These are phyloP conservation scores for Leucaena leucocephala DNA, from an alignment of 306 rosid genomes.

Conservation along the genomic window DNA sequence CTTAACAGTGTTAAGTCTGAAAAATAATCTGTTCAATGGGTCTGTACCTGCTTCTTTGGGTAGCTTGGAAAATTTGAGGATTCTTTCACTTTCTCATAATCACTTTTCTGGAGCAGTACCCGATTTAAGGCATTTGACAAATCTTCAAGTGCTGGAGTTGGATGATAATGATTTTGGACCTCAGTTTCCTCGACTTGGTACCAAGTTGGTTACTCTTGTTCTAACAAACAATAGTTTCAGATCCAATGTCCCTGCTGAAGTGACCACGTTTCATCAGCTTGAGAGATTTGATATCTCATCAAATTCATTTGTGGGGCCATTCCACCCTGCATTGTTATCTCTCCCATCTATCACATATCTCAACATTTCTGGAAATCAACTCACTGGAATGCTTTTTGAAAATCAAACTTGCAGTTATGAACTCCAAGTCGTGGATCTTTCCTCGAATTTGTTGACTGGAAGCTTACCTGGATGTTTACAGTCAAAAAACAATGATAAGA, in stretches of 20 bases:
- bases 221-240: constrained; percentile 78
- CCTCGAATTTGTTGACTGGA: constrained; percentile 87
- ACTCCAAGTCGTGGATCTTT: constrained; percentile 70
- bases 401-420: constrained; percentile 65
- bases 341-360: constrained; percentile 76
- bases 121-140: constrained; percentile 68
- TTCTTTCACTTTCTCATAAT: constrained; percentile 74
- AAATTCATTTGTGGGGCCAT: constrained; percentile 77
- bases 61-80: constrained; percentile 64
- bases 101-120: constrained; percentile 73
- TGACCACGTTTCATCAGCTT: constrained; percentile 66
- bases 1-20: constrained; percentile 75
- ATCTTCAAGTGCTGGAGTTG: constrained; percentile 87
- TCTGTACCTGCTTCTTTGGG: constrained; percentile 63
- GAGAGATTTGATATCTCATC: constrained; percentile 62
- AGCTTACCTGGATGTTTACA: constrained; percentile 65
- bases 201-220: constrained; percentile 68
- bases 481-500: constrained; percentile 47
- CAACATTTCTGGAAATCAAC: constrained; percentile 70
- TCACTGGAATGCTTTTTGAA: constrained; percentile 78
- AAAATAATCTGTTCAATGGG: constrained; percentile 63
- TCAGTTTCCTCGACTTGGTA: constrained; percentile 71
- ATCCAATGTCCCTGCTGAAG: constrained; percentile 66
- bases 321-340: constrained; percentile 60
- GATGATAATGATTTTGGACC: constrained; percentile 82